Conservation (phyloP, 2,329 filamentous ascomycete genomes). For the Mariannaea elegans region DNA sequence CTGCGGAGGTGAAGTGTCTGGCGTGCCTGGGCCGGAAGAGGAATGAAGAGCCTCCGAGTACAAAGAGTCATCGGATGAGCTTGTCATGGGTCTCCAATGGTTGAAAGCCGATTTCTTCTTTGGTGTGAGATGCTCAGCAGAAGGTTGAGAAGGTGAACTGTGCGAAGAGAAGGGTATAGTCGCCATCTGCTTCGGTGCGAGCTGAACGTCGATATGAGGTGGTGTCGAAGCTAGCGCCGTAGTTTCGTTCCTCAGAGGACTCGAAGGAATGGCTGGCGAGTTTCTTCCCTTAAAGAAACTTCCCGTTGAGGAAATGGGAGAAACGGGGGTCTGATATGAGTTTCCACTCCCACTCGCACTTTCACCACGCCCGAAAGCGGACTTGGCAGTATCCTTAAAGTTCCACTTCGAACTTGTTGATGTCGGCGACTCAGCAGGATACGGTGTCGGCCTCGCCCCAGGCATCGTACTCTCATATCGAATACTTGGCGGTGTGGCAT, state of each 20-base stretch:
- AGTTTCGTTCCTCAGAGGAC: conserved; percentile 24
- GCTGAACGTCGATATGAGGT: background rate
- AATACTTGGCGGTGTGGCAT: conserved; percentile 38
- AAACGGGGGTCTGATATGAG: conserved; percentile 23
- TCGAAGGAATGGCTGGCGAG: conserved; percentile 4
- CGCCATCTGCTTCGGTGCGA: background rate
- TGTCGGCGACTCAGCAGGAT: conserved; percentile 28
- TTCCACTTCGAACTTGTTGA: conserved; percentile 41
- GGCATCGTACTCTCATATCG: conserved; percentile 40
- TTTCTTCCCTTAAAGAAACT: conserved; percentile 3
- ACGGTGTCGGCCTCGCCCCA: conserved; percentile 33
- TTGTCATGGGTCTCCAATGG: conserved; percentile 32
- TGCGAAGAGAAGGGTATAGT: conserved; percentile 1
- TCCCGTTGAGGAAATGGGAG: conserved; percentile 24
- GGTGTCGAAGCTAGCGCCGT: conserved; percentile 7
- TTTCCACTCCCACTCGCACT: conserved; percentile 23
- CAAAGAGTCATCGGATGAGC: conserved; percentile 50
- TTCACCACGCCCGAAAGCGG: conserved; percentile 36
- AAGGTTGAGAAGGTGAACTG: conserved; percentile 3
- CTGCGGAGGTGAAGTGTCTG: conserved; percentile 51
- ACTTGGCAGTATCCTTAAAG: conserved; percentile 47
- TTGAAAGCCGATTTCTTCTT: conserved; percentile 13
- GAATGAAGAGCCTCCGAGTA: conserved; percentile 51
- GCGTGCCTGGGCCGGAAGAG: conserved; percentile 48
- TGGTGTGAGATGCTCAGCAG: conserved; percentile 18